Evolutionary conservation across 2,329 filamentous ascomycete genomes (phyloP), one percentile per base, ranked within the genome.

Genomic region (Zymoseptoria passerinii): DNA sequence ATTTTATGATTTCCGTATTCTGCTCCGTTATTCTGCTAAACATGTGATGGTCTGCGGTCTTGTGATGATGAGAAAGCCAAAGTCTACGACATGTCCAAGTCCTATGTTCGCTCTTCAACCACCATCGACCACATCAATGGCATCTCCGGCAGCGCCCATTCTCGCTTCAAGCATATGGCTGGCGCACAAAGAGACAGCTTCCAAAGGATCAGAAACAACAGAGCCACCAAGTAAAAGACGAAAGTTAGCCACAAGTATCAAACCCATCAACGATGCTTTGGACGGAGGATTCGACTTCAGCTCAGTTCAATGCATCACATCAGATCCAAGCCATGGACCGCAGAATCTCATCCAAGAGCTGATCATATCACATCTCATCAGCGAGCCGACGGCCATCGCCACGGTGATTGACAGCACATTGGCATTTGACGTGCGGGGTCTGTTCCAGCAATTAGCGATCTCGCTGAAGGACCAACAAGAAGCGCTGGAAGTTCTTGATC

Each of bases 171-270:
- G 49, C 44, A 52, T 59, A 8, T 63, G 53, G 35, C 10, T 8
- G 20, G 48, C 51, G 28, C 13, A 67, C 16, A 65, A 63, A 28
- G 75, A 89, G 61, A 89, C 86, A 56, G 81, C 83, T 13, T 81
- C 89, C 0, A 95, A 96, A 76, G 85, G 90, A 28, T 83, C 35
- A n/a, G 9, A 44, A 44, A 44, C 35, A 29, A 3, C 28, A 44
- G 13, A 44, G 6, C 35, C 35, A 13, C 16, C 35, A 44, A 10
- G 35, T 16, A 44, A 44, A 44, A 44, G 35, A n/a, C 89, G 28
- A 92, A 86, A 74, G 88, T 89, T 0, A 54, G 48, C 5, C 3
- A 60, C 55, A n/a, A 55, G 57, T 8, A 44, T 56, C n/a, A 61
- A 63, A 49, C 52, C 56, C 8, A 58, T 78, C 19, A 74, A 78